phyloP scores from a whole-genome alignment of 2,329 filamentous ascomycete species.

The Colletotrichum destructivum region DNA sequence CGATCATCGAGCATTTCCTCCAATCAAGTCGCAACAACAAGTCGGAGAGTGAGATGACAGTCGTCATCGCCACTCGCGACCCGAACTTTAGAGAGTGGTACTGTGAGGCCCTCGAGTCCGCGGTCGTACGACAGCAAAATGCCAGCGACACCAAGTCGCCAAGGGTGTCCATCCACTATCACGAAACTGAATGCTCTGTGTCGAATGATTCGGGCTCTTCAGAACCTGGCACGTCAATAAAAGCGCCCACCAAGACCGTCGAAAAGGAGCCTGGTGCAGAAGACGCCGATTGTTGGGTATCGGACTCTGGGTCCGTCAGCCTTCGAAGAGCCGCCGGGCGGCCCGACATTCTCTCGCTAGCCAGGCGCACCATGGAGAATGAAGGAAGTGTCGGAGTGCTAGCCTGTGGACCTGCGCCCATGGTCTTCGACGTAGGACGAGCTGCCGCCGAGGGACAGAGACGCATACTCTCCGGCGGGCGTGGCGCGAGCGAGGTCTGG shows the following conservation, averaged over 20 bases:
- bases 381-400: conserved; percentile 43
- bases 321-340: conserved; percentile 32
- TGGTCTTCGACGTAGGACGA: conserved; percentile 45
- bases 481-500: conserved; percentile 45
- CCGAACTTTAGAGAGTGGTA: conserved; percentile 34
- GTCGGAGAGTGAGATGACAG: conserved; percentile 33
- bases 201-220: background rate
- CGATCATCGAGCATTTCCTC: conserved; percentile 60
- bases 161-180: background rate
- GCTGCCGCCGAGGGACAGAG: conserved; percentile 45
- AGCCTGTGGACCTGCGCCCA: conserved; percentile 46
- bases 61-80: conserved; percentile 33
- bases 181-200: conserved; percentile 8
- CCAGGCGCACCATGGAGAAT: conserved; percentile 12
- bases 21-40: background rate
- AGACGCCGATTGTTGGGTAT: background rate
- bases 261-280: conserved; percentile 2
- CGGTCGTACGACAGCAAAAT: background rate
- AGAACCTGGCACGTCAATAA: background rate
- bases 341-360: conserved; percentile 37
- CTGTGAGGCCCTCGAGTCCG: conserved; percentile 14
- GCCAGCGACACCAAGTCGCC: background rate
- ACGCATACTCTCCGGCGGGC: background rate
- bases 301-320: background rate
- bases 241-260: conserved; percentile 2